Conservation (phyloP, 2,329 filamentous ascomycete species). For the Pseudogymnoascus sp. region DNA sequence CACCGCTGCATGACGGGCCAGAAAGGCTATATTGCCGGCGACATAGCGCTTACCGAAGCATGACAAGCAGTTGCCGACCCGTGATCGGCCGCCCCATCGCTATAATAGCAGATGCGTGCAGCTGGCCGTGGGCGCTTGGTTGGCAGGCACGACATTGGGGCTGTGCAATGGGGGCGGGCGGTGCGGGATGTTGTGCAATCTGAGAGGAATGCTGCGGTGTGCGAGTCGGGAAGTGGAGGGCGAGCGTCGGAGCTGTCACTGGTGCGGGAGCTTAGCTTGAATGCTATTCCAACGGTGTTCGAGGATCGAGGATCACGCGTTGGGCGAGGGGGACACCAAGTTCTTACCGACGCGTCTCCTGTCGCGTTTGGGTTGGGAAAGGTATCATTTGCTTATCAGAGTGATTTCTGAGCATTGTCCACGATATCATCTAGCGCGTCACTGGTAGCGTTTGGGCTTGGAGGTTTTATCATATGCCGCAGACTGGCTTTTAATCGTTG, state of each 20-base stretch:
- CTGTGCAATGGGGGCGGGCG: background rate
- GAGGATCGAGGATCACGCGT: background rate
- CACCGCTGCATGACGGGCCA: background rate
- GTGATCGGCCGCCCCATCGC: background rate
- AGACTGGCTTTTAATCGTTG: background rate
- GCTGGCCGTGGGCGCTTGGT: background rate
- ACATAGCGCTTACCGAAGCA: constrained; percentile 3
- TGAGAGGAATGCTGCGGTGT: background rate
- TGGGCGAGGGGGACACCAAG: background rate
- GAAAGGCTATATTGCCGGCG: background rate
- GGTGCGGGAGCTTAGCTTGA: background rate
- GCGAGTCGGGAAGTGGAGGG: background rate
- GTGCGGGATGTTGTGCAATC: background rate
- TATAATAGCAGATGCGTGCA: background rate
- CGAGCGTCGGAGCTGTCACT: background rate
- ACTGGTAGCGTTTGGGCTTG: background rate
- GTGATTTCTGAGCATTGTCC: background rate
- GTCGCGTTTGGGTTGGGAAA: background rate
- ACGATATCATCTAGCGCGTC: background rate
- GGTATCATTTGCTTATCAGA: background rate
- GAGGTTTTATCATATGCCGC: background rate
- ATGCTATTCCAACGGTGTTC: background rate
- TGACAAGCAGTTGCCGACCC: background rate
- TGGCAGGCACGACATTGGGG: background rate
- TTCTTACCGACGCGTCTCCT: background rate